Base-by-base conservation (phyloP, 2,329 filamentous ascomycete genomes). In the Aspergillus aculeatus region DNA sequence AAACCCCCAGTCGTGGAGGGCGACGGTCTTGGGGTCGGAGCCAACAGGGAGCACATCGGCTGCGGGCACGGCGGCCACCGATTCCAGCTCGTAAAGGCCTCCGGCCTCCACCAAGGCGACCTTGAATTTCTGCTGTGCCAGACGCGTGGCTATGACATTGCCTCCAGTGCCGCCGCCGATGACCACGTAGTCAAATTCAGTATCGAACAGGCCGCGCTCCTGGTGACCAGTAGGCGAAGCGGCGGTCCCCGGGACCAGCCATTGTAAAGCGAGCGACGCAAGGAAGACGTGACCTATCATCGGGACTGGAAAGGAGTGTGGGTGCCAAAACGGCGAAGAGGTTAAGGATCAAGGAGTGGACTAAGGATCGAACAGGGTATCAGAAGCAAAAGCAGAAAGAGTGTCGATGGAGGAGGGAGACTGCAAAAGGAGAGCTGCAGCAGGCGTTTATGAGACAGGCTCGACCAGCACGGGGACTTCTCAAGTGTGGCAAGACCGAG, bases 101-200 rank as follows among this genome's bases (percentile, higher is more conserved):
- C 70, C 72, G 2, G 71, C 71, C 51, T 74, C 72, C 1, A 74
- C 58, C 29, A 74, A 32, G 0, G 69, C 71, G 3, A 74, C 71
- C 5, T 56, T 62, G 48, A 67, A 65, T 0, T 56, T 44, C 3
- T 63, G 59, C 54, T 71, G 62, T 5, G 71, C 70, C 21, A 73
- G 59, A 14, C 69, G 62, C 1, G 66, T 69, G 7, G 69, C 69
- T 2, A 73, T 49, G 11, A 63, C 62, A 47, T 54, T 65, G 1
- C 73, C 72, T 5, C 65, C 68, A 0, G 69, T 71, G 5, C 69
- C 71, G 16, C 71, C 71, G 12, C 69, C 70, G 10, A 71, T 63
- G 14, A 73, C 66, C 16, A 73, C 59, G 48, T 70, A 73, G 50
- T 73, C 70, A 44, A 26, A 52, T 24, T 51, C 41, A 10, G 48